These are phyloP conservation scores for Grosmannia huntii DNA, from an alignment of 2,329 filamentous ascomycete species.

Conservation along the genomic window DNA sequence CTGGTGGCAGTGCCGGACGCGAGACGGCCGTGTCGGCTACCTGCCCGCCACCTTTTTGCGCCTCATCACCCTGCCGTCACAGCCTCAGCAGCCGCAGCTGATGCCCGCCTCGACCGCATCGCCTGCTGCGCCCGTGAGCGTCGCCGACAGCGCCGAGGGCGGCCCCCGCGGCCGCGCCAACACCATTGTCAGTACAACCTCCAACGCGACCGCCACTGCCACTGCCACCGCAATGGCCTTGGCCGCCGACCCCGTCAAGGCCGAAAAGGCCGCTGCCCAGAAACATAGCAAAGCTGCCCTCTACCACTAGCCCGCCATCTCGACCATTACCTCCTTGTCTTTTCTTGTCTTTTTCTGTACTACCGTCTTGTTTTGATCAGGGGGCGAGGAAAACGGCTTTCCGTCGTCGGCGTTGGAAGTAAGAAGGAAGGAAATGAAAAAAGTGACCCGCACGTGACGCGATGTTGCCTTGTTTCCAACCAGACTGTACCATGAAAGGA, in stretches of 20 bases:
- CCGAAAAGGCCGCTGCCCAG: slow-evolving; percentile 11
- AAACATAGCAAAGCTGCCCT: slow-evolving; percentile 1
- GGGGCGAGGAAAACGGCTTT: too few relatives aligned
- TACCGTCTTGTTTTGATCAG: too few relatives aligned
- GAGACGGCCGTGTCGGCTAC: slow-evolving; percentile 84
- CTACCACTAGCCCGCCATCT: background rate
- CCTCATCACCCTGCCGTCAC: slow-evolving; percentile 42
- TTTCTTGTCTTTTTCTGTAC: background rate
- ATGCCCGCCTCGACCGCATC: background rate
- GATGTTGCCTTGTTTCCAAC: too few relatives aligned
- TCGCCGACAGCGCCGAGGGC: slow-evolving; percentile 35
- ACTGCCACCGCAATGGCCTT: background rate
- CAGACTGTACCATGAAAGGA: too few relatives aligned
- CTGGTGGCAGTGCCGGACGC: slow-evolving; percentile 91
- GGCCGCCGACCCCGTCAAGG: slow-evolving; percentile 8
- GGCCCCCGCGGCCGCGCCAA: background rate
- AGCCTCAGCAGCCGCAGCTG: background rate
- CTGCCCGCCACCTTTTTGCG: slow-evolving; percentile 85
- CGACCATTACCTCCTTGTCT: background rate
- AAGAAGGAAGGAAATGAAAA: too few relatives aligned
- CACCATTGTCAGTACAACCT: slow-evolving; percentile 23
- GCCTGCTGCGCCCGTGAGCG: slow-evolving; percentile 14
- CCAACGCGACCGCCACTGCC: background rate
- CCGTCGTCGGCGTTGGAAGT: too few relatives aligned
- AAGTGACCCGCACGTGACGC: too few relatives aligned